Evolutionary conservation across 495 filamentous ascomycete species (phyloP).

Genomic region (Parmelia sp.): DNA sequence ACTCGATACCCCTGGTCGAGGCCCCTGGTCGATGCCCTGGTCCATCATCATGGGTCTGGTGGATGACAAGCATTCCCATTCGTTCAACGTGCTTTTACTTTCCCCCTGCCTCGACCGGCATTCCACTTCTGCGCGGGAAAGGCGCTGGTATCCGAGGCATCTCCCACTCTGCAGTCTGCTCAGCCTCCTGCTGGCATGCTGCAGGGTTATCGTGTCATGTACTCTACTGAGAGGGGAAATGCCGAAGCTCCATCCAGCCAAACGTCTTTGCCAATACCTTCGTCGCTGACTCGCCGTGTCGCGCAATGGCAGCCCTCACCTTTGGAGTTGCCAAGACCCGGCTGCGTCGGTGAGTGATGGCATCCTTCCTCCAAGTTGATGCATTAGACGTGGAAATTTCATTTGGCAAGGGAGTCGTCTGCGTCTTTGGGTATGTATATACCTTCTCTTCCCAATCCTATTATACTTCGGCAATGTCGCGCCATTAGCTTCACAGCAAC

Average conservation of each 20-base stretch:
- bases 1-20: no score
- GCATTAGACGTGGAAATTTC: background rate
- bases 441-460: no score
- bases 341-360: background rate
- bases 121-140: background rate
- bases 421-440: background rate
- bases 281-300: no score
- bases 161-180: background rate
- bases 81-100: background rate
- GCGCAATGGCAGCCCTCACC: background rate
- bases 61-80: background rate
- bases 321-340: background rate
- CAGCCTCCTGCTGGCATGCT: no score
- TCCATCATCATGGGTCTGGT: no score
- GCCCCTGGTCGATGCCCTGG: background rate
- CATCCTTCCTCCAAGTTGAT: background rate
- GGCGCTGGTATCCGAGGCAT: background rate
- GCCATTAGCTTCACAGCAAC: background rate
- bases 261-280: background rate
- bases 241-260: background rate
- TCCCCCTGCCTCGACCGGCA: background rate
- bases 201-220: no score
- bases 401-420: background rate
- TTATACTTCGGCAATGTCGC: background rate
- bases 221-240: no score